Base-by-base conservation (phyloP, 1,284 basidiomycete species). In the Moniliella sp. region DNA sequence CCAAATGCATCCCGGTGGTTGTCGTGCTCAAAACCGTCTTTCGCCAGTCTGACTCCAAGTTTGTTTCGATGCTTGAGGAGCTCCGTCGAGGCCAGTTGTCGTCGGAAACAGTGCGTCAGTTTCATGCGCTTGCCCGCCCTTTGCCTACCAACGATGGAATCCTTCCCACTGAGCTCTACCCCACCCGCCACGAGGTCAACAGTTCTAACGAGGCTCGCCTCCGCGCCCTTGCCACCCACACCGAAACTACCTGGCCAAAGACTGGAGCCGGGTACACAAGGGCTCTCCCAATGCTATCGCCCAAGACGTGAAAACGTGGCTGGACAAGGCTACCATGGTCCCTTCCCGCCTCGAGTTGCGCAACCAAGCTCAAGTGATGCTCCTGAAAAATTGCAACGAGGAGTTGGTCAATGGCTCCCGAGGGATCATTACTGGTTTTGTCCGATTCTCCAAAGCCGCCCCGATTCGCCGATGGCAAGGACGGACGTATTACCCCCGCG, bases 1-100 rank as follows among this genome's bases (percentile, higher is more conserved):
- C 65, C n/a, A 62, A 70, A 30, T 73, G 75, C 9, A 74, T 99
- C 41, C 64, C 66, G 35, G 66, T 74, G 45, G 80, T 75, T 1
- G 75, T 88, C 48, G 80, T 81, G 42, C 66, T 99, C 5, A 81
- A 75, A 0, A 76, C 82, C 48, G 86, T 94, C 10, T 94, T 91
- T 62, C 60, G 71, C 40, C 70, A 73, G 43, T 68, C 68, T 31
- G 69, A 72, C 49, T 63, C 65, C 35, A 34, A 42, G 10, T 46
- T 48, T 16, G 42, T 47, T 12, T 37, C 32, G 32, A 45, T 46
- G 35, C 45, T 43, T 10, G 27, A 15, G 4, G n/a, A 12, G 3
- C 63, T 64, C 32, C 43, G 63, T 48, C 31, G 5, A 7, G 15
- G 15, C 9, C 17, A 18, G 10, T 23, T 28, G 13, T 10, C n/a